These are phyloP conservation scores for Ustilago nuda DNA, from an alignment of 1,284 basidiomycete species.

Conservation along the genomic window DNA sequence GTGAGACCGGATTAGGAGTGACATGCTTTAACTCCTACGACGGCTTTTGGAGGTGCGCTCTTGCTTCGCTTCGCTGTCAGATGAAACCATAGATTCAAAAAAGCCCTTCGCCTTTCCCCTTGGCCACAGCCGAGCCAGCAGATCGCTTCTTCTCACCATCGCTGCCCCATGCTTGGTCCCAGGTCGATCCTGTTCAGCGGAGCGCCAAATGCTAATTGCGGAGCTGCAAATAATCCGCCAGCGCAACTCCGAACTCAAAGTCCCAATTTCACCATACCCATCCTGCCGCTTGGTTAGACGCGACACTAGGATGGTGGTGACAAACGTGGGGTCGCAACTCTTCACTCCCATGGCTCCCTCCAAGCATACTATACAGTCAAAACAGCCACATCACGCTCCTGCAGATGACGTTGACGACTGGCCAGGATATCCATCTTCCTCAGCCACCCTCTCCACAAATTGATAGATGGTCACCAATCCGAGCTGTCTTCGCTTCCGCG, in stretches of 20 bases:
- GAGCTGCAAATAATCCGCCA: conserved; percentile 12
- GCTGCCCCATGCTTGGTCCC: neutral
- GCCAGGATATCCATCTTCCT: conserved; percentile 1
- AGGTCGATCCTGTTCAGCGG: neutral
- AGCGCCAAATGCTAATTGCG: conserved; percentile 1
- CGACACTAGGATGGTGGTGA: neutral
- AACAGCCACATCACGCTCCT: neutral
- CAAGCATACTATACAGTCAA: neutral
- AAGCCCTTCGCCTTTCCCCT: neutral
- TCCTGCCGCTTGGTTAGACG: neutral
- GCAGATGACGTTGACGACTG: neutral
- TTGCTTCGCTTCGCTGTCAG: conserved; percentile 6
- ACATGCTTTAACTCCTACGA: neutral
- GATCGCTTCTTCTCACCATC: neutral
- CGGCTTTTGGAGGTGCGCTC: conserved; percentile 5
- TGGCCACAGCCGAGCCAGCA: too few species aligned
- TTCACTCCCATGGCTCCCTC: neutral
- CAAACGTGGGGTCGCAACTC: neutral
- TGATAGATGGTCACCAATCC: conserved; percentile 45
- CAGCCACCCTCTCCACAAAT: conserved; percentile 23
- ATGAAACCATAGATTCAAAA: neutral
- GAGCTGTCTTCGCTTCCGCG: conserved; percentile 19
- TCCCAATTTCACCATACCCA: neutral
- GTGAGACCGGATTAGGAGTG: neutral
- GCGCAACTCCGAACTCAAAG: conserved; percentile 7